Conservation (phyloP, 2,329 filamentous ascomycete genomes). For the Dactylellina haptotyla region DNA sequence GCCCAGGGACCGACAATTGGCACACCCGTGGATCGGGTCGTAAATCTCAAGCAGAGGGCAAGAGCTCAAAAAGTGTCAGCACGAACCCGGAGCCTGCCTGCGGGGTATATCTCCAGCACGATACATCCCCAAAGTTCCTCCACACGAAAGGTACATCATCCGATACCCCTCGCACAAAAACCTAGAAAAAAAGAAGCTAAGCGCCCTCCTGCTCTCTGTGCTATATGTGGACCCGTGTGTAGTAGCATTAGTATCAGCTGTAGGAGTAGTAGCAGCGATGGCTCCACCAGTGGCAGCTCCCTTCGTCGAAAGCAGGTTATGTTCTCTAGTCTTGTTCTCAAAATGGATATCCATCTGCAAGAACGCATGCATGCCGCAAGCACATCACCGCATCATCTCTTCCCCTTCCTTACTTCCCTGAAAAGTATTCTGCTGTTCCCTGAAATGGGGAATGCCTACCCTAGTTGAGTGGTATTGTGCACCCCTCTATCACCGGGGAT, state of each 20-base stretch:
- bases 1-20: slow-evolving; percentile 11
- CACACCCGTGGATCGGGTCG: background rate
- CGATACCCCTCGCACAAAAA: too few relatives aligned
- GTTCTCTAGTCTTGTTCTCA: background rate
- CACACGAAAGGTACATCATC: background rate
- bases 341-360: background rate
- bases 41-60: background rate
- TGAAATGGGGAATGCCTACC: too few relatives aligned
- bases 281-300: too few relatives aligned
- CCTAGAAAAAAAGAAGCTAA: too few relatives aligned
- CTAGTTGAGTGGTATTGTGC: too few relatives aligned
- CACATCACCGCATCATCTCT: background rate
- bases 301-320: slow-evolving; percentile 13
- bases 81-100: slow-evolving; percentile 1
- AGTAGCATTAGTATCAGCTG: too few relatives aligned
- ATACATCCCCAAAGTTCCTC: background rate
- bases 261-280: too few relatives aligned
- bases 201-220: too few relatives aligned
- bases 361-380: background rate
- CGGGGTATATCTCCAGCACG: background rate
- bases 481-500: too few relatives aligned
- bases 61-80: slow-evolving; percentile 21
- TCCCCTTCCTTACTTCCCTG: background rate
- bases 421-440: background rate
- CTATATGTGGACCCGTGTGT: too few relatives aligned